Evolutionary conservation across 2,329 filamentous ascomycete genomes (phyloP).

Genomic region (Diaporthe ampelina): DNA sequence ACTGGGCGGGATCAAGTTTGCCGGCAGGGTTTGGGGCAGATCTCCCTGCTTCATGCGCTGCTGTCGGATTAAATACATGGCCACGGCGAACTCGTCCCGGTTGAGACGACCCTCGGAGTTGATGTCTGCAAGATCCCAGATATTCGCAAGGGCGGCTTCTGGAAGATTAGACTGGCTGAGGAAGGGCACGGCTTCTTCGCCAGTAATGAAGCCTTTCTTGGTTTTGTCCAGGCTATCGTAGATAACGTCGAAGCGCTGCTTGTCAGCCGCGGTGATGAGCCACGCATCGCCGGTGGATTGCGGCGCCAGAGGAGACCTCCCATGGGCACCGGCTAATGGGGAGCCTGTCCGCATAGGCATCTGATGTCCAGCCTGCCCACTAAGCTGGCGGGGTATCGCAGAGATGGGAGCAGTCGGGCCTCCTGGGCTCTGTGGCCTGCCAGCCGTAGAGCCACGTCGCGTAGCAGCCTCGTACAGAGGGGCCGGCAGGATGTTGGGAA

Average conservation of each 20-base stretch:
- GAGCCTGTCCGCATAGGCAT: slow-evolving; percentile 74
- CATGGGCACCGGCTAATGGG: slow-evolving; percentile 58
- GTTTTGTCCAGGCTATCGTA: slow-evolving; percentile 87
- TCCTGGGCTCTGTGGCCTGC: slow-evolving; percentile 64
- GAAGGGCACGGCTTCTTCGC: slow-evolving; percentile 94
- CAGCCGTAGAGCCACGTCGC: slow-evolving; percentile 69
- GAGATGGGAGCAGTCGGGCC: slow-evolving; percentile 66
- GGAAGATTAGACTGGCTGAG: slow-evolving; percentile 92
- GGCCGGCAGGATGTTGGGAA: slow-evolving; percentile 85
- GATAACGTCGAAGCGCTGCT: slow-evolving; percentile 87
- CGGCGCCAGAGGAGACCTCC: slow-evolving; percentile 60
- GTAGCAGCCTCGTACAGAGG: slow-evolving; percentile 92
- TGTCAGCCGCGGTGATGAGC: slow-evolving; percentile 87
- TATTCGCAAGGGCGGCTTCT: slow-evolving; percentile 90
- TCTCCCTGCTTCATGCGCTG: slow-evolving; percentile 81
- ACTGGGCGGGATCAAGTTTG: slow-evolving; percentile 87
- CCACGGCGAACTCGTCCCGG: slow-evolving; percentile 93
- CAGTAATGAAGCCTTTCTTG: slow-evolving; percentile 86
- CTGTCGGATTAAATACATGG: slow-evolving; percentile 96
- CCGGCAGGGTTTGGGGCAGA: slow-evolving; percentile 82
- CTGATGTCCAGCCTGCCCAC: slow-evolving; percentile 66
- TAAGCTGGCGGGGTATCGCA: slow-evolving; percentile 87
- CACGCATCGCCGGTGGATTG: slow-evolving; percentile 72
- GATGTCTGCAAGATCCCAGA: slow-evolving; percentile 97
- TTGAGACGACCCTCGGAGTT: slow-evolving; percentile 88